A percentile compares a stretch with the other conserved stretches of the same genome.
Conservation (phyloP, 495 filamentous ascomycete genomes). For the Lichenothelia convexa region DNA sequence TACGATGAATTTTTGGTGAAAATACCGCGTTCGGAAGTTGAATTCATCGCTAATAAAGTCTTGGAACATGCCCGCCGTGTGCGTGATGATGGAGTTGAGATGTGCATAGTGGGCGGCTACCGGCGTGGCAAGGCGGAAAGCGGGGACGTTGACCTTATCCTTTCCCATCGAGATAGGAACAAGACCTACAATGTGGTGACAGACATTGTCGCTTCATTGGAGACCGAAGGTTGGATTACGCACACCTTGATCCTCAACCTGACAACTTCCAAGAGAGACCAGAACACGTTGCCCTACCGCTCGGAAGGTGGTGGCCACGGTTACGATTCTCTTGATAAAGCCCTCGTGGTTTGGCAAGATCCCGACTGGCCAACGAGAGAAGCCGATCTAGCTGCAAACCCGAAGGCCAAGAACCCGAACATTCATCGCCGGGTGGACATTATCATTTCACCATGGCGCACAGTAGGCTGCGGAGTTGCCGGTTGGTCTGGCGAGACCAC, state of each 20-base stretch:
- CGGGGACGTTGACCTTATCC: slow-evolving; percentile 72
- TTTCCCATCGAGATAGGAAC: slow-evolving; percentile 56
- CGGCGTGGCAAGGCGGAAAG: slow-evolving; percentile 55
- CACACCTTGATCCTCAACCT: slow-evolving; percentile 58
- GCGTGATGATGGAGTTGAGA: slow-evolving; percentile 37
- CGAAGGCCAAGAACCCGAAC: slow-evolving; percentile 43
- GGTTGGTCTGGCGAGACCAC: slow-evolving; percentile 83
- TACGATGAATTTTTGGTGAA: slow-evolving; percentile 65
- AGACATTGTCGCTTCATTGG: slow-evolving; percentile 47
- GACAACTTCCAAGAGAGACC: slow-evolving; percentile 47
- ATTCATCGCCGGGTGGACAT: slow-evolving; percentile 80
- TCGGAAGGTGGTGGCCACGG: slow-evolving; percentile 29
- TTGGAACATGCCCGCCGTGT: slow-evolving; percentile 39
- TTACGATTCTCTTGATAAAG: slow-evolving; percentile 82
- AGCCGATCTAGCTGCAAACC: slow-evolving; percentile 16
- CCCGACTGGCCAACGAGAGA: slow-evolving; percentile 32
- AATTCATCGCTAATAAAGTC: slow-evolving; percentile 44
- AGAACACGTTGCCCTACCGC: slow-evolving; percentile 42
- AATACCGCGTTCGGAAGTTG: slow-evolving; percentile 58
- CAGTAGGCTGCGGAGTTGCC: slow-evolving; percentile 68
- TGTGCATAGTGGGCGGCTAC: slow-evolving; percentile 68
- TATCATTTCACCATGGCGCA: slow-evolving; percentile 76
- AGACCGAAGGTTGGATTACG: slow-evolving; percentile 51
- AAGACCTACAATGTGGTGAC: slow-evolving; percentile 46
- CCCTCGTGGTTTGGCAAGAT: slow-evolving; percentile 84